phyloP scores from a whole-genome alignment of 257 asterid genomes.

The Euphrasia confusa region DNA sequence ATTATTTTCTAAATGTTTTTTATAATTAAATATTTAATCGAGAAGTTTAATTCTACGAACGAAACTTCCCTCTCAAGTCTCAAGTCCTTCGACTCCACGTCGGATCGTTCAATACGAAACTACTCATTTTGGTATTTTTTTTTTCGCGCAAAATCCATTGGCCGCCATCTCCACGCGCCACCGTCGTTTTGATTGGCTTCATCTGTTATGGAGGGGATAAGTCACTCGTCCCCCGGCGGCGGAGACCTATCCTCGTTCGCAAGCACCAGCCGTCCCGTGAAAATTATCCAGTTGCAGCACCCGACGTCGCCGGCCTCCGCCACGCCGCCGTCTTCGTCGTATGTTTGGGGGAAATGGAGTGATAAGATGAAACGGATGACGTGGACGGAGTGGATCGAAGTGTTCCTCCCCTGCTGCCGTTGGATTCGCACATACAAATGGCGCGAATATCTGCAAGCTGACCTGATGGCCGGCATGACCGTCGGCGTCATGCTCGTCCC shows the following conservation, averaged over 20 bases:
- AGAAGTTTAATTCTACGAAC: too few species aligned
- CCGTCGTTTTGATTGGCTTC: not conserved
- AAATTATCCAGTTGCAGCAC: conserved; percentile 70
- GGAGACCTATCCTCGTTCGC: conserved; percentile 45
- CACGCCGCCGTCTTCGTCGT: conserved; percentile 21
- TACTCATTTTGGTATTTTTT: too few species aligned
- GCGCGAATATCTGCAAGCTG: conserved; percentile 78
- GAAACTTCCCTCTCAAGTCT: too few species aligned
- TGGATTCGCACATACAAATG: conserved; percentile 83
- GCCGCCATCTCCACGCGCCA: too few species aligned
- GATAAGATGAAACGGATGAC: conserved; percentile 61
- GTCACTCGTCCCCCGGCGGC: conserved; percentile 66
- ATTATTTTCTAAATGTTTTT: too few species aligned
- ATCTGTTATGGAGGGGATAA: conserved; percentile 35
- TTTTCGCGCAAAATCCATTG: too few species aligned
- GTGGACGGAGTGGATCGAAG: conserved; percentile 65
- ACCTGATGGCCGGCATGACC: conserved; percentile 88
- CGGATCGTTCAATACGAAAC: too few species aligned
- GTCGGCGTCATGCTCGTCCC: conserved; percentile 99
- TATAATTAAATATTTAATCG: too few species aligned
- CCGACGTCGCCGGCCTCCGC: conserved; percentile 41
- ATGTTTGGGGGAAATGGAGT: conserved; percentile 45
- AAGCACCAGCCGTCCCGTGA: conserved; percentile 42
- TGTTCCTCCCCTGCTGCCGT: conserved; percentile 72
- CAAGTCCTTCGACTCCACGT: too few species aligned